phyloP scores from a whole-genome alignment of 1,284 basidiomycete genomes.

The Erythrobasidium hasegawianum region DNA sequence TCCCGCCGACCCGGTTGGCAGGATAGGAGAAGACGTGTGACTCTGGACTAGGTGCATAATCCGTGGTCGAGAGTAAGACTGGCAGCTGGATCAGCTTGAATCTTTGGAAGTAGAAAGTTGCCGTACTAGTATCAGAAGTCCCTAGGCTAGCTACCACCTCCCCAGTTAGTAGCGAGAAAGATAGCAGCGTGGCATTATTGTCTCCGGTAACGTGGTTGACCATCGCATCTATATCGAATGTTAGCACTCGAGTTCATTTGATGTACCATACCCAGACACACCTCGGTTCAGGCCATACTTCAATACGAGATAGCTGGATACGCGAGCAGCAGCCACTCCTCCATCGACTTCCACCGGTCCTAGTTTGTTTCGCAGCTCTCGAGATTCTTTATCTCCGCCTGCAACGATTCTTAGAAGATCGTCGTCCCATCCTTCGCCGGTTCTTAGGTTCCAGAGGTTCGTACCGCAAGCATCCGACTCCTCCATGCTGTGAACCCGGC shows the following conservation, averaged over 20 bases:
- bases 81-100: neutral
- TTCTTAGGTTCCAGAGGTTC: conserved; percentile 68
- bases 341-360: conserved; percentile 69
- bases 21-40: conserved; percentile 56
- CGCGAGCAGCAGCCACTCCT: conserved; percentile 63
- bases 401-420: conserved; percentile 56
- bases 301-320: conserved; percentile 67
- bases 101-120: conserved; percentile 60
- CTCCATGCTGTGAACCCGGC: conserved; percentile 60
- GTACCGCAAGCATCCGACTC: conserved; percentile 83
- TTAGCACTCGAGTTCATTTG: neutral
- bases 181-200: conserved; percentile 81
- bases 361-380: conserved; percentile 66
- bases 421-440: conserved; percentile 64
- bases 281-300: conserved; percentile 71
- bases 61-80: conserved; percentile 33
- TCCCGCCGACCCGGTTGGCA: conserved; percentile 42
- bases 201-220: conserved; percentile 86
- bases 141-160: conserved; percentile 87
- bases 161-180: conserved; percentile 61
- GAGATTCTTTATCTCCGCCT: conserved; percentile 56
- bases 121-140: conserved; percentile 69
- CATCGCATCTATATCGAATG: conserved; percentile 60
- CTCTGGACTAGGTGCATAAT: conserved; percentile 52
- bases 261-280: conserved; percentile 44